Evolutionary conservation across 345 rosid genomes (phyloP).

Genomic region (Sonneratia caseolaris): DNA sequence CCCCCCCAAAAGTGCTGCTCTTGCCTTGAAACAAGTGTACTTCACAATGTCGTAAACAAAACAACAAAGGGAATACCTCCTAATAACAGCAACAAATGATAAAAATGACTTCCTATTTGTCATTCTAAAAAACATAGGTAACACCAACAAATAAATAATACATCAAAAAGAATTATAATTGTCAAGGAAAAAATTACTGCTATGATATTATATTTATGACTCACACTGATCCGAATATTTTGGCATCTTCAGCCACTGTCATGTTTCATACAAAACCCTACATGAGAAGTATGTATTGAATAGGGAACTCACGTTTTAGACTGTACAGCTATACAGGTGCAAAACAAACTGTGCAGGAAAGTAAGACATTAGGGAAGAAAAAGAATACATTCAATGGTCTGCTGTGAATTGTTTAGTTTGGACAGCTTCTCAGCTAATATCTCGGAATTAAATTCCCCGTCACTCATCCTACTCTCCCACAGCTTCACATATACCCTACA

Average conservation of each 20-base stretch:
- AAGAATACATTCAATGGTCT: slow-evolving; percentile 65
- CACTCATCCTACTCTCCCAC: slow-evolving; percentile 43
- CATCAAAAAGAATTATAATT: not conserved
- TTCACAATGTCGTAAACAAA: not conserved
- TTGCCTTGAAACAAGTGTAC: too few relatives aligned
- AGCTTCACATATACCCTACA: slow-evolving; percentile 1
- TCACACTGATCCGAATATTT: not conserved
- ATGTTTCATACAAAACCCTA: not conserved
- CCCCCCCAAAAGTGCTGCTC: too few relatives aligned
- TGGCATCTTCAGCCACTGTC: not conserved
- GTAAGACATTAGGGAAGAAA: not conserved
- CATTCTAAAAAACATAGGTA: not conserved
- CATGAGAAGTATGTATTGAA: not conserved
- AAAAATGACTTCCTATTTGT: not conserved
- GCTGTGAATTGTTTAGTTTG: slow-evolving; percentile 63
- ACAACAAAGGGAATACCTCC: not conserved
- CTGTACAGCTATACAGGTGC: not conserved
- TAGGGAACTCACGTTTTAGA: not conserved
- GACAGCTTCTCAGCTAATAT: slow-evolving; percentile 51
- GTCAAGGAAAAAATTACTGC: not conserved
- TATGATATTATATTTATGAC: not conserved
- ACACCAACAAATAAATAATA: not conserved
- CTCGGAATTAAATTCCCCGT: slow-evolving; percentile 41
- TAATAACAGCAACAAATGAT: not conserved
- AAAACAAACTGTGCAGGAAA: not conserved